Conservation (phyloP, 2,329 filamentous ascomycete species). For the Fusarium liriodendri region DNA sequence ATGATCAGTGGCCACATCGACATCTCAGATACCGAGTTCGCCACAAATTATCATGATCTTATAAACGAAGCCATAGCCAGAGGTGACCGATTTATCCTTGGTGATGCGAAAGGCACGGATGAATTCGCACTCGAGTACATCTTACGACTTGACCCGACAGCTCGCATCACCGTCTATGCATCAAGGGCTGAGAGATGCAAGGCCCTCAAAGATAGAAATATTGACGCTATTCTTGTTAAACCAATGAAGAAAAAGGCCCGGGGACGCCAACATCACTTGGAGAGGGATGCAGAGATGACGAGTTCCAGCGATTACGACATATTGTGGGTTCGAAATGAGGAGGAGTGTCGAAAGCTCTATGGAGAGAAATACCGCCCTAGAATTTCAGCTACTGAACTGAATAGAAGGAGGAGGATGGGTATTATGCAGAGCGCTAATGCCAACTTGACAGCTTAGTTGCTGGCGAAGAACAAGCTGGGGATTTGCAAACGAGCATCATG, state of each 20-base stretch:
- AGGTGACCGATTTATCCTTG: not conserved
- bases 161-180: not conserved
- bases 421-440: not conserved
- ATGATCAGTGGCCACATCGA: not conserved
- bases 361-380: not conserved
- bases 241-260: not conserved
- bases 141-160: not conserved
- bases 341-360: not conserved
- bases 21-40: not conserved
- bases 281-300: not conserved
- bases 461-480: not conserved
- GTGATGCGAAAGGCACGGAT: not conserved
- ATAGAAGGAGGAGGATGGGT: not conserved
- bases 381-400: not conserved
- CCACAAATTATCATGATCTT: not conserved
- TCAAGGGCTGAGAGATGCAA: not conserved
- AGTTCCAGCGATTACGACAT: not conserved
- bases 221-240: not conserved
- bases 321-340: not conserved
- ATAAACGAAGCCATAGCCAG: not conserved
- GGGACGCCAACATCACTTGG: not conserved
- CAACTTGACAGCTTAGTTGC: not conserved
- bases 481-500: too few relatives aligned
- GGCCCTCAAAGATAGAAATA: not conserved
- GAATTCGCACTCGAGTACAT: not conserved